Evolutionary conservation across 2,329 filamentous ascomycete genomes (phyloP).

Genomic region (Apiospora kogelbergensis): DNA sequence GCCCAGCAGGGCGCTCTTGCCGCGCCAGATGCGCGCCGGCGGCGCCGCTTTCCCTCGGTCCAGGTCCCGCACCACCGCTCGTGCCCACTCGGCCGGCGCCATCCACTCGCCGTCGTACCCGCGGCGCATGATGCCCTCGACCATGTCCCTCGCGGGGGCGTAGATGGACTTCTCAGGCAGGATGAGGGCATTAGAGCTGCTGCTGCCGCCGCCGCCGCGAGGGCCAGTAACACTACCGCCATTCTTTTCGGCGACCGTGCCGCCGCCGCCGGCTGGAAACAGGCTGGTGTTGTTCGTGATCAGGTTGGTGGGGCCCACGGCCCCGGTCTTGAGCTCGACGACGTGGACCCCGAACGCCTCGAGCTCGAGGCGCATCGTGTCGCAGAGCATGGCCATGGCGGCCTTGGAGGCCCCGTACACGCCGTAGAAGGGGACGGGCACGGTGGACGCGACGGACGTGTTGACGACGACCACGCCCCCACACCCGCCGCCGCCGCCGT

Average conservation of each 20-base stretch:
- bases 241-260: too few relatives aligned
- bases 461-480: conserved; percentile 21
- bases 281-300: conserved; percentile 12
- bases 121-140: not conserved
- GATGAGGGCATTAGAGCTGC: not conserved
- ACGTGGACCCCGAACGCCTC: conserved; percentile 30
- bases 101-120: not conserved
- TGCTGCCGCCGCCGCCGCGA: not conserved
- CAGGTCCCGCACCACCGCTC: not conserved
- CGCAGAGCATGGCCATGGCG: conserved; percentile 26
- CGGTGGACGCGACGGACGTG: conserved; percentile 19
- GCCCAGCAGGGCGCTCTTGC: not conserved
- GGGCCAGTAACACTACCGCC: too few relatives aligned
- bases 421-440: conserved; percentile 12
- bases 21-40: not conserved
- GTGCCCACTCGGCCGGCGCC: not conserved
- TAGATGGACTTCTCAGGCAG: conserved; percentile 6
- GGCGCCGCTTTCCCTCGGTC: not conserved
- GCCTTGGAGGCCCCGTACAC: conserved; percentile 27
- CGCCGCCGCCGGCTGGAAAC: not conserved
- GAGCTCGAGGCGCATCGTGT: conserved; percentile 33
- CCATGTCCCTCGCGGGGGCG: not conserved
- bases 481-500: too few relatives aligned
- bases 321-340: conserved; percentile 20
- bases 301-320: conserved; percentile 10